These are phyloP conservation scores for Exidia glandulosa DNA, from an alignment of 768 basidiomycete genomes.

Conservation along the genomic window DNA sequence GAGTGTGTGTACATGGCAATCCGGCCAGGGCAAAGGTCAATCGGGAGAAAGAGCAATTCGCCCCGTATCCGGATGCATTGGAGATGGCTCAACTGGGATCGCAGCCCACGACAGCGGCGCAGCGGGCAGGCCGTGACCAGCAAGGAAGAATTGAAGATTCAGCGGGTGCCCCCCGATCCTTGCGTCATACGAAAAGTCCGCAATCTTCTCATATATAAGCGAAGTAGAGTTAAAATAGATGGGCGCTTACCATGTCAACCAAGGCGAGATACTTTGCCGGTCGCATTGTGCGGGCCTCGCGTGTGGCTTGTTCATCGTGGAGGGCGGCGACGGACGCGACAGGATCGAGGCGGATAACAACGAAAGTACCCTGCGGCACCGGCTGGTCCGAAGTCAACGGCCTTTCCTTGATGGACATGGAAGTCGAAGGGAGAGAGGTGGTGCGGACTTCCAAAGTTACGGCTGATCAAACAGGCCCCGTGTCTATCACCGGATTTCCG, in stretches of 20 bases:
- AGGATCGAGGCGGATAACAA: neutral
- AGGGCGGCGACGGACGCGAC: neutral
- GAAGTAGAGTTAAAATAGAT: neutral
- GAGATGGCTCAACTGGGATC: neutral
- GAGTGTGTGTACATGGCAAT: neutral
- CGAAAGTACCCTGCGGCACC: neutral
- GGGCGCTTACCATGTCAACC: neutral
- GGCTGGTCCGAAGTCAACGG: neutral
- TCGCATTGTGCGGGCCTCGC: neutral
- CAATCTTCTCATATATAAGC: neutral
- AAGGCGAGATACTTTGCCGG: neutral
- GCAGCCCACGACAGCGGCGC: neutral
- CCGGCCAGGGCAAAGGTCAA: neutral
- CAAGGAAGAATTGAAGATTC: neutral
- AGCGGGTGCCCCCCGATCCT: neutral
- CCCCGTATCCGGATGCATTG: neutral
- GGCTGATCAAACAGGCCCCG: no score
- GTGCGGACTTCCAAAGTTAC: no score
- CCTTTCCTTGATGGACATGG: neutral
- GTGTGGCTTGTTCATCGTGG: neutral
- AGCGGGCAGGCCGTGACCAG: neutral
- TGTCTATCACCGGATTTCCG: no score
- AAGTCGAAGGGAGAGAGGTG: neutral
- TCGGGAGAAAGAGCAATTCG: neutral
- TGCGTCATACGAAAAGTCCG: neutral